phyloP scores from a whole-genome alignment of 2,329 filamentous ascomycete genomes.

The Fusarium sarcochroum region DNA sequence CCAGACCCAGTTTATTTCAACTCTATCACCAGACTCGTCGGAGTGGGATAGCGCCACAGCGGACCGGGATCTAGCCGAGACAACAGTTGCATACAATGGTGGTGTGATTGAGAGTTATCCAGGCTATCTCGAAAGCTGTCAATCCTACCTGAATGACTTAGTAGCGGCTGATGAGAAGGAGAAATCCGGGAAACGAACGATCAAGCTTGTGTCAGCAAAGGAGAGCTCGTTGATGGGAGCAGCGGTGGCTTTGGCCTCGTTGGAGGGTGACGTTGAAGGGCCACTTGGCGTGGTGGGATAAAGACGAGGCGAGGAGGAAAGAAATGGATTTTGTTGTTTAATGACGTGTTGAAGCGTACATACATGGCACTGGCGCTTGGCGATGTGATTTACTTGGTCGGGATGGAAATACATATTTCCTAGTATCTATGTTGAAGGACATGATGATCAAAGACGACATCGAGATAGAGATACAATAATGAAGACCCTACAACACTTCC shows the following conservation, averaged over 20 bases:
- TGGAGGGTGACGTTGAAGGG: conserved; percentile 45
- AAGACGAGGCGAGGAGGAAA: not conserved
- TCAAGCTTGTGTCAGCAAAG: conserved; percentile 76
- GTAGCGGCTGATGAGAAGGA: conserved; percentile 53
- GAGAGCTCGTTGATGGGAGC: conserved; percentile 84
- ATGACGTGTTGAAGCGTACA: conserved; percentile 24
- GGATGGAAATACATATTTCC: conserved; percentile 6
- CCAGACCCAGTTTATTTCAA: conserved; percentile 55
- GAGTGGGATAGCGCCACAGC: conserved; percentile 63
- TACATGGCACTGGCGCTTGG: conserved; percentile 26
- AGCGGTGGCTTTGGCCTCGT: conserved; percentile 75
- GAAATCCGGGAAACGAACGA: conserved; percentile 57
- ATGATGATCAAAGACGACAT: no score
- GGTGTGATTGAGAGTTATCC: conserved; percentile 86
- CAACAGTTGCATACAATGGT: conserved; percentile 82
- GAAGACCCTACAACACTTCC: no score
- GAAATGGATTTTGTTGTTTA: not conserved
- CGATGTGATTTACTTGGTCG: conserved; percentile 14
- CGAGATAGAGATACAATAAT: no score
- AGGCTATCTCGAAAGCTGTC: conserved; percentile 72
- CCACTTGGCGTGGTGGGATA: conserved; percentile 35
- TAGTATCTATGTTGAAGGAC: no score
- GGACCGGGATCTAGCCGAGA: conserved; percentile 63
- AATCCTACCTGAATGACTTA: conserved; percentile 74
- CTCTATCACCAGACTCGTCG: conserved; percentile 51